Evolutionary conservation across 2,329 filamentous ascomycete genomes (phyloP), one percentile per base, ranked within the genome.

Genomic region (Stachybotrys chartarum): DNA sequence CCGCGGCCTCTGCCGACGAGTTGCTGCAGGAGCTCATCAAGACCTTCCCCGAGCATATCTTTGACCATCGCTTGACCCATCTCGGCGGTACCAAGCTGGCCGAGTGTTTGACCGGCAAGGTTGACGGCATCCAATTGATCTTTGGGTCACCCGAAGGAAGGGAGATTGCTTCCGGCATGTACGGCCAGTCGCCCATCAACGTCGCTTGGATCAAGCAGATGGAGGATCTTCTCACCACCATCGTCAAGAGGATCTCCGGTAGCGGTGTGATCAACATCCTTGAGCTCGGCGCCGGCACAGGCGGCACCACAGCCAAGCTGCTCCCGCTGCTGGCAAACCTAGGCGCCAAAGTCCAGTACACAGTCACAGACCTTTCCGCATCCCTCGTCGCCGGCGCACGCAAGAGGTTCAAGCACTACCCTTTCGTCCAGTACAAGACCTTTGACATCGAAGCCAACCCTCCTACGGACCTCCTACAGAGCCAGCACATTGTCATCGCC

Each of bases 221-320:
- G 7, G 47, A 52, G 0, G 50, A 59, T 5, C 66, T 63, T 18
- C 51, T 68, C 1, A 8, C n/a, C n/a, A 17, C 45, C 7, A 7
- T 47, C 7, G 7, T 47, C 3, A 16, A 16, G 7, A 8, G 14
- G 7, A 17, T 47, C 14, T 17, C n/a, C 7, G 45, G 45, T 7
- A 47, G 48, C 10, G 50, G 52, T 7, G 10, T 58, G 1, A 58
- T 75, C n/a, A 61, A 64, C 3, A 71, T 78, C 44, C 65, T 79
- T 53, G 74, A 78, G 58, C 57, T 77, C 8, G 75, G 75, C 0
- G 74, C 68, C 0, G 75, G 75, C 12, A 75, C 73, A 1, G 75
- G 75, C 4, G 73, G 71, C 0, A 78, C 75, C 0, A 74, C 75
- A 0, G 59, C 57, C 8, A 53, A 61, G 1, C 24, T 77, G 1